Percentiles rank a stretch among this genome's conserved stretches.
phyloP scores from a whole-genome alignment of 495 filamentous ascomycete genomes.

The Sporormia fimetaria region DNA sequence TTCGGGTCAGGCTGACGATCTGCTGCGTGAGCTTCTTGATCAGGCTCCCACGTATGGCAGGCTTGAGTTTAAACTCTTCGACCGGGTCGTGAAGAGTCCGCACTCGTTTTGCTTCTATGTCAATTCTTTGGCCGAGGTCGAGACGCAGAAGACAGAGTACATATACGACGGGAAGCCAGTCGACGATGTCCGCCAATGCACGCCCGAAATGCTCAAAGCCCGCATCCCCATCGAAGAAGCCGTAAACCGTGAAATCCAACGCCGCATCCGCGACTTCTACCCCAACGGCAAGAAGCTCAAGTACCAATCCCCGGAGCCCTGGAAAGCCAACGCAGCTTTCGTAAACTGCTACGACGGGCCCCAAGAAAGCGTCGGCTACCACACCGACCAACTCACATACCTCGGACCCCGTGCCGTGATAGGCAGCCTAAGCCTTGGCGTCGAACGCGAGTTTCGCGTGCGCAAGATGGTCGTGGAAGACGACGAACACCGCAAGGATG shows the following conservation, averaged over 20 bases:
- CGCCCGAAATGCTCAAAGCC: slow-evolving; percentile 56
- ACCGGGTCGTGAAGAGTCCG: slow-evolving; percentile 66
- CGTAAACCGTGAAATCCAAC: slow-evolving; percentile 63
- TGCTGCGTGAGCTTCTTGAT: slow-evolving; percentile 63
- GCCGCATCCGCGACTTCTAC: slow-evolving; percentile 52
- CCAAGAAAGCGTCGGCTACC: slow-evolving; percentile 74
- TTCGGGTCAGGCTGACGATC: slow-evolving; percentile 50
- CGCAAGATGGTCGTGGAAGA: slow-evolving; percentile 56
- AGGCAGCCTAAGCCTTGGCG: slow-evolving; percentile 79
- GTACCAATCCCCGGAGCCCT: slow-evolving; percentile 59
- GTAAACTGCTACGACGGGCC: slow-evolving; percentile 86
- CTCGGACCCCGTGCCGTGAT: slow-evolving; percentile 80
- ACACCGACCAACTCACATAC: slow-evolving; percentile 87
- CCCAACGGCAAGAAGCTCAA: slow-evolving; percentile 58
- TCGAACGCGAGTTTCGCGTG: slow-evolving; percentile 82
- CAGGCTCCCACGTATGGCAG: slow-evolving; percentile 65
- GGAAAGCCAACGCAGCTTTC: slow-evolving; percentile 81
- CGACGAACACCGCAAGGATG: slow-evolving; percentile 28
- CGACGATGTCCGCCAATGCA: slow-evolving; percentile 60
- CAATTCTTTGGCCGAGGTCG: slow-evolving; percentile 46
- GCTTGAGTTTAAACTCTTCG: slow-evolving; percentile 73
- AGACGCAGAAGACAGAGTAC: slow-evolving; percentile 63
- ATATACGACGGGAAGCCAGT: slow-evolving; percentile 68
- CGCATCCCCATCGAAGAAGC: slow-evolving; percentile 52
- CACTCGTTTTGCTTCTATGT: slow-evolving; percentile 79